Conservation (phyloP, 1,284 basidiomycete genomes). For the Pholiota adiposa region DNA sequence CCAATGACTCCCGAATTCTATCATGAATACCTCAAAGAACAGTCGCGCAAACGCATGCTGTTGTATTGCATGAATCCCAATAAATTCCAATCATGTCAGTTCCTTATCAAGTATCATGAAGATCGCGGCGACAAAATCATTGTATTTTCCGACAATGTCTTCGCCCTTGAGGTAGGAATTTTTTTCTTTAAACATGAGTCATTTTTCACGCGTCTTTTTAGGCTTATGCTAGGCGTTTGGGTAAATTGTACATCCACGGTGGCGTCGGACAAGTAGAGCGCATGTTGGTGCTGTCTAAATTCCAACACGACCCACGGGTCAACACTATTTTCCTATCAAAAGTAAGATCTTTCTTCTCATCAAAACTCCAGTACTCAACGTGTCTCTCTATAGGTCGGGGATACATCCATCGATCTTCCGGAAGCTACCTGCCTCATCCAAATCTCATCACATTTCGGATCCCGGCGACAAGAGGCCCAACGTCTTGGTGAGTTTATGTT, state of each 20-base stretch:
- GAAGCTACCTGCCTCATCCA: conserved; percentile 99
- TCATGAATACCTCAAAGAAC: conserved; percentile 94
- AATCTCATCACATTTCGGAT: conserved; percentile 99
- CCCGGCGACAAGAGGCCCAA: conserved; percentile 97
- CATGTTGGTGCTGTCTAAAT: conserved; percentile 93
- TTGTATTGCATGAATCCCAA: conserved; percentile 99
- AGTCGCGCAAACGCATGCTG: conserved; percentile 92
- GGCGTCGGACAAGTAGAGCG: conserved; percentile 95
- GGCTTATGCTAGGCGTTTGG: conserved; percentile 95
- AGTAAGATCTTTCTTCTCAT: conserved; percentile 44
- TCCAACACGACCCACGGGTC: conserved; percentile 95
- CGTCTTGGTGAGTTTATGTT: conserved; percentile 70
- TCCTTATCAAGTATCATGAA: conserved; percentile 98
- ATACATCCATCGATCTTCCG: conserved; percentile 98
- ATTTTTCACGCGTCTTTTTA: conserved; percentile 33
- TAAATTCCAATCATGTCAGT: conserved; percentile 99
- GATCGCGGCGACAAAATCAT: conserved; percentile 99
- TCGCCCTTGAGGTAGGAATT: conserved; percentile 82
- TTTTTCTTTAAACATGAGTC: conserved; percentile 3
- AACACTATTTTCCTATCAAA: conserved; percentile 99
- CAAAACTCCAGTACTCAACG: not conserved
- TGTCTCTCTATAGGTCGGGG: conserved; percentile 76
- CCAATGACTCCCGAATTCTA: conserved; percentile 99
- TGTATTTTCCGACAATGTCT: conserved; percentile 99
- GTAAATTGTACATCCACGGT: conserved; percentile 96